Base-by-base conservation (phyloP, 1,284 basidiomycete genomes). In the Moesziomyces globuligerus region DNA sequence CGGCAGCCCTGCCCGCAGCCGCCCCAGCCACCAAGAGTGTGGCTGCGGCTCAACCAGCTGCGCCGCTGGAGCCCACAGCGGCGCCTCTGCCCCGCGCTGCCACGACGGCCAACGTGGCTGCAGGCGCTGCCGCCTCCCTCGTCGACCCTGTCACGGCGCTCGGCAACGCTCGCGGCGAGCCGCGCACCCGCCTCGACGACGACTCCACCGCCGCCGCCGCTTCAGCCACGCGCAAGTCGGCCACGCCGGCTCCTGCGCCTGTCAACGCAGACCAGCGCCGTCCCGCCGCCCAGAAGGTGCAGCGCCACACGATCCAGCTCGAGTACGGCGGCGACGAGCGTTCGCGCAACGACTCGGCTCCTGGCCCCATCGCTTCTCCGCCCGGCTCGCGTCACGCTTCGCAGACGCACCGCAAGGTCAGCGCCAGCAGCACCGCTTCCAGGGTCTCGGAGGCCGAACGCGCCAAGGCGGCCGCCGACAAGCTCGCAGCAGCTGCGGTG, bases 241-340 rank as follows among this genome's bases (percentile, higher is more conserved):
- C 17, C 32, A 34, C 32, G 1, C 32, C 32, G 32, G 32, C 32
- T 34, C 32, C 32, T 34, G 32, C 32, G 21, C 15, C 41, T 8
- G 18, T 20, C 21, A 34, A 55, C 3, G 47, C 43, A 36, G 68
- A 55, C 10, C 44, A 57, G 25, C 67, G 60, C 45, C 56, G 44
- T 21, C 42, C 64, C 0, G 73, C 73, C 3, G 73, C 70, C 5
- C 66, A 71, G 24, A 79, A 79, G 59, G 56, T 65, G 29, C 78
- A 79, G 62, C 61, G 76, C 23, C 78, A 79, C 60, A 79, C 78
- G 3, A 74, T 79, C 39, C 78, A 79, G 68, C 68, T 79, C 52
- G 78, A 79, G 52, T 79, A 79, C 45, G 61, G 69, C 47, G 60
- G 51, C 50, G 56, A 68, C 24, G 61, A 66, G 42, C 57, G 61